Conservation (phyloP, 345 rosid species). For the Eucalyptus marginata region DNA sequence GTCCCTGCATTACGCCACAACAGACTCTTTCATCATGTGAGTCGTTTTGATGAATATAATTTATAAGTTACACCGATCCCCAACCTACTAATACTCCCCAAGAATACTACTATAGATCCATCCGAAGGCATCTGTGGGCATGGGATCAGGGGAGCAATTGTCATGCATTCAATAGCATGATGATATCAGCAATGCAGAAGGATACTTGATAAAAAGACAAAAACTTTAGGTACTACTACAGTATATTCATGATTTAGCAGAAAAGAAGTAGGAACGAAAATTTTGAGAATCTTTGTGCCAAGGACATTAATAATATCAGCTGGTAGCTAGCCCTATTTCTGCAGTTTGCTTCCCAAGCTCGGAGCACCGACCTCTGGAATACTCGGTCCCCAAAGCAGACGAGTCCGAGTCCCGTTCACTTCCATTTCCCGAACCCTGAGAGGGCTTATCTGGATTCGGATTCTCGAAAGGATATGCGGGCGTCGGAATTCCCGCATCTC, state of each 20-base stretch:
- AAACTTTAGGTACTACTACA: too few species aligned
- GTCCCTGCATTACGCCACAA: not conserved
- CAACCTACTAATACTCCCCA: not conserved
- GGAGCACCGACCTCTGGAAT: not conserved
- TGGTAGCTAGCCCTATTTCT: not conserved
- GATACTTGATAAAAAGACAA: not conserved
- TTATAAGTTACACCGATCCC: not conserved
- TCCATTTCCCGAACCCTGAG: not conserved
- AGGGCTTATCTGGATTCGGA: not conserved
- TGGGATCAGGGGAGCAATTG: not conserved
- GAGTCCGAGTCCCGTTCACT: not conserved
- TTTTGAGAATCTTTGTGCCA: not conserved
- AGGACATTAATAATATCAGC: not conserved
- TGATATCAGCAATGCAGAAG: not conserved
- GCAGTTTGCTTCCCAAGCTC: not conserved
- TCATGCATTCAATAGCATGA: not conserved
- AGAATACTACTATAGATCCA: not conserved
- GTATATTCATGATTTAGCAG: too few species aligned
- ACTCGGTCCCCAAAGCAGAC: not conserved
- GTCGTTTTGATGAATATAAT: not conserved
- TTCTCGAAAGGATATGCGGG: not conserved
- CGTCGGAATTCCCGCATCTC: not conserved
- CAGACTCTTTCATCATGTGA: not conserved
- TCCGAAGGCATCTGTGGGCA: too few species aligned
- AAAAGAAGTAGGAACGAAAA: too few species aligned